phyloP scores from a whole-genome alignment of 345 rosid genomes.

The Stellera chamaejasme region DNA sequence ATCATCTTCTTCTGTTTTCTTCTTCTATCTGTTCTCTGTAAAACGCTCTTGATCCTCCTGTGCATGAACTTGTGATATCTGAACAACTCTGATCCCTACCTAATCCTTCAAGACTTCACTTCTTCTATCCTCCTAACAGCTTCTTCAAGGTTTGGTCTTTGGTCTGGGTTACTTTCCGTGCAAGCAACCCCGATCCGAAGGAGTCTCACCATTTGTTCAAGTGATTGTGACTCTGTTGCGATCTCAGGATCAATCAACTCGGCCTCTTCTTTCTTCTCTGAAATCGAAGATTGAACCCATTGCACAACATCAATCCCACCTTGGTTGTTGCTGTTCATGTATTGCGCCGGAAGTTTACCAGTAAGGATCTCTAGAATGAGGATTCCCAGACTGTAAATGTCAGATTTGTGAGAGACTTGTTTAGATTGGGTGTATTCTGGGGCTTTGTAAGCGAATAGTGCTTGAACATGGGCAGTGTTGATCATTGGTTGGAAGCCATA shows the following conservation, averaged over 20 bases:
- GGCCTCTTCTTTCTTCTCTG: constrained; percentile 22
- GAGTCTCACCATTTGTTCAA: constrained; percentile 34
- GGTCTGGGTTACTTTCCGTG: constrained; percentile 35
- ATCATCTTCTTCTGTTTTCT: too few species aligned
- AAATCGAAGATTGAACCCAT: constrained; percentile 40
- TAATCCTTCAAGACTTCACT: constrained; percentile 18
- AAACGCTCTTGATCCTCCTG: too few species aligned
- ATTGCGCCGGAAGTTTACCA: constrained; percentile 61
- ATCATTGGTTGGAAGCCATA: constrained; percentile 55
- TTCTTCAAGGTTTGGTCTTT: constrained; percentile 48
- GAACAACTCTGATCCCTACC: too few species aligned
- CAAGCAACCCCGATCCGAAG: constrained; percentile 57
- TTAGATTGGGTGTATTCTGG: constrained; percentile 40
- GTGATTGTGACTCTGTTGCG: constrained; percentile 17
- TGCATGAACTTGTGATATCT: too few species aligned
- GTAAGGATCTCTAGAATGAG: constrained; percentile 62
- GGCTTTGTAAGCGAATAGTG: constrained; percentile 34
- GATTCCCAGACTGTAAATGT: constrained; percentile 65
- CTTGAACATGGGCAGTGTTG: constrained; percentile 22
- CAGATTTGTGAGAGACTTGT: constrained; percentile 45
- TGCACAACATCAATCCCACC: constrained; percentile 59
- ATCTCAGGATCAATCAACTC: constrained; percentile 77
- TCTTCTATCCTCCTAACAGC: constrained; percentile 51
- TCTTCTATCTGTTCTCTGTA: too few species aligned
- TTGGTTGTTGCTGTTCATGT: constrained; percentile 33